Conservation (phyloP, 192 early-diverging fungal genomes). For the Diversispora epigaea region DNA sequence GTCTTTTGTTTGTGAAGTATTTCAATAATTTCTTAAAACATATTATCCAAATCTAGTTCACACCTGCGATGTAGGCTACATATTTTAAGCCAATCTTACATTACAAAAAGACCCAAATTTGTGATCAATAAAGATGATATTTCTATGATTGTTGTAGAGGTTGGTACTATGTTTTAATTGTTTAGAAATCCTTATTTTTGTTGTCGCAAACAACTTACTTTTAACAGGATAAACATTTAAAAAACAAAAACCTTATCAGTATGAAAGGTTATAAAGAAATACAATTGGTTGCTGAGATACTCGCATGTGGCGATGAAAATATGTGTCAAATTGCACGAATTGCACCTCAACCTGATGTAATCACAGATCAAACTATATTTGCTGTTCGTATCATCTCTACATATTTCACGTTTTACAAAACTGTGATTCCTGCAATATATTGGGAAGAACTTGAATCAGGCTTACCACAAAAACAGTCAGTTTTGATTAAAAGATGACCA, state of each 20-base stretch:
- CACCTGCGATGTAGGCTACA: not conserved
- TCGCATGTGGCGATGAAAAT: constrained; percentile 12
- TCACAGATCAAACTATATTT: not conserved
- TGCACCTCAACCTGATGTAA: not conserved
- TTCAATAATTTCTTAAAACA: not conserved
- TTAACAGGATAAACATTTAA: constrained; percentile 12
- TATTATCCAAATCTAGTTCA: not conserved
- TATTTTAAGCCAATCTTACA: constrained; percentile 5
- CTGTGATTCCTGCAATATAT: not conserved
- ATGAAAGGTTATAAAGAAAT: not conserved
- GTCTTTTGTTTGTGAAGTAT: not conserved
- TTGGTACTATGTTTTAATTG: not conserved
- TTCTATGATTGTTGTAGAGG: constrained; percentile 22
- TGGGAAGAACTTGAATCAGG: not conserved
- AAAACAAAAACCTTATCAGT: not conserved
- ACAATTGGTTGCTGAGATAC: not conserved
- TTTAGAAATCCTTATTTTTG: constrained; percentile 10
- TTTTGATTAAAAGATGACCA: constrained; percentile 23
- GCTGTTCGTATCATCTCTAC: not conserved
- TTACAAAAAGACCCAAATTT: constrained; percentile 11
- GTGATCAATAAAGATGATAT: constrained; percentile 4
- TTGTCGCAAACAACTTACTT: not conserved
- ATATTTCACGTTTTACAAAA: too few relatives aligned
- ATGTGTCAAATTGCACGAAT: constrained; percentile 2
- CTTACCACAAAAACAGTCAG: not conserved